phyloP scores from a whole-genome alignment of 23 red algal genomes.

The Agarophyton chilense region DNA sequence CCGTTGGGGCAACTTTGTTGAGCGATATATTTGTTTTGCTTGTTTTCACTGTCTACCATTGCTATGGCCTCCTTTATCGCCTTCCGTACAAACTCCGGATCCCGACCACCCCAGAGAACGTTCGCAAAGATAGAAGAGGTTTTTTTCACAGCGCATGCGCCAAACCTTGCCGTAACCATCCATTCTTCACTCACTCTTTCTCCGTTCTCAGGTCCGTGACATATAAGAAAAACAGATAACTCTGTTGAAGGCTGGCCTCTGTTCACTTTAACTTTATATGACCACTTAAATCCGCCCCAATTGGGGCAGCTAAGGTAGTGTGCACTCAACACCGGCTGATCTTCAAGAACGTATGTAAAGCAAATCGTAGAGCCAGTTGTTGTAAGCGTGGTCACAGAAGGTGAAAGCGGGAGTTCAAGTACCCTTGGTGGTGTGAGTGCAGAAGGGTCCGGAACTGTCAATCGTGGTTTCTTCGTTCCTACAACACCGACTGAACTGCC shows the following conservation, averaged over 20 bases:
- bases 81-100: background rate
- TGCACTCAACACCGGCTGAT: background rate
- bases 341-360: background rate
- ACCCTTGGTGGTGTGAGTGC: background rate
- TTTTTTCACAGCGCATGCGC: background rate
- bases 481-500: background rate
- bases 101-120: background rate
- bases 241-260: background rate
- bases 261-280: background rate
- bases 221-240: background rate
- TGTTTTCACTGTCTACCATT: background rate
- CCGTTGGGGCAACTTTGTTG: background rate
- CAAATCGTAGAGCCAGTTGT: background rate
- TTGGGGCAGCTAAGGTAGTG: background rate
- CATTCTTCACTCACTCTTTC: background rate
- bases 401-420: background rate
- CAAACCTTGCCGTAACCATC: background rate
- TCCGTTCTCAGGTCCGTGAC: background rate
- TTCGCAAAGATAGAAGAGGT: background rate
- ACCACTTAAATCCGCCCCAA: background rate
- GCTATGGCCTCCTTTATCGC: background rate
- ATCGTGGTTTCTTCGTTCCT: background rate
- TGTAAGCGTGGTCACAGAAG: background rate
- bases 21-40: background rate
- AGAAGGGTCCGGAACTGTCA: background rate